Evolutionary conservation across 345 rosid genomes (phyloP), one percentile per base, ranked within the genome.

Genomic region (Turnera subulata): DNA sequence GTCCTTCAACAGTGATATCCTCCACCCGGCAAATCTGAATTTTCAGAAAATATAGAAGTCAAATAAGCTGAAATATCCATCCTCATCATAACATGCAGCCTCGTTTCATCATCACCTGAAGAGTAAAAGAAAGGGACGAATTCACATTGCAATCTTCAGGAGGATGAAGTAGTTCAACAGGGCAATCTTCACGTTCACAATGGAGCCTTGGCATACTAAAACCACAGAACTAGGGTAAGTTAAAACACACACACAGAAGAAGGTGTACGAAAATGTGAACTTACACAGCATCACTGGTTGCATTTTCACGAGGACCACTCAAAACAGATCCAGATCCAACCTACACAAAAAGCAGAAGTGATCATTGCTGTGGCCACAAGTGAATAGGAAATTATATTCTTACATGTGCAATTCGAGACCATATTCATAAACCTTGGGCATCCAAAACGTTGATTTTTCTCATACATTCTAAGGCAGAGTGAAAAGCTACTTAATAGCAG

Each of bases 131-230:
- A 58, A 94, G 75, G 55, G 99, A 88, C 25, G 97, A 65, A 78
- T 94, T 94, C 76, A 94, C 96, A 73, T 84, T 94, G 93, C 99
- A 94, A 74, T 94, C 99, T 70, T 94, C 99, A 69, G 99, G 99
- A 6, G 99, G 99, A 63, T 69, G 78, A 43, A 94, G 80, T 17
- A 94, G 74, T 77, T 94, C 99, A 58, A 65, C 52, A 5, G 99
- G 97, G 78, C 99, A 94, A 59, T 82, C 81, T 72, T 84, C 76
- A 55, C 58, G 79, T 48, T 80, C 89, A 46, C 99, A 94, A 66
- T 88, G 75, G 59, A 90, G 96, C 78, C 75, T 86, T 44, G 95
- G 99, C 8, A 86, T 88, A 56, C 97, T 94, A 56, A 25, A 64
- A 44, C 57, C 57, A 64, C 43, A 66, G 23, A 29, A 37, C 8